A percentile compares a stretch with the other conserved stretches of the same genome.
Evolutionary conservation across 2,329 filamentous ascomycete species (phyloP).

Genomic region (Ophiostoma triangulosporum): DNA sequence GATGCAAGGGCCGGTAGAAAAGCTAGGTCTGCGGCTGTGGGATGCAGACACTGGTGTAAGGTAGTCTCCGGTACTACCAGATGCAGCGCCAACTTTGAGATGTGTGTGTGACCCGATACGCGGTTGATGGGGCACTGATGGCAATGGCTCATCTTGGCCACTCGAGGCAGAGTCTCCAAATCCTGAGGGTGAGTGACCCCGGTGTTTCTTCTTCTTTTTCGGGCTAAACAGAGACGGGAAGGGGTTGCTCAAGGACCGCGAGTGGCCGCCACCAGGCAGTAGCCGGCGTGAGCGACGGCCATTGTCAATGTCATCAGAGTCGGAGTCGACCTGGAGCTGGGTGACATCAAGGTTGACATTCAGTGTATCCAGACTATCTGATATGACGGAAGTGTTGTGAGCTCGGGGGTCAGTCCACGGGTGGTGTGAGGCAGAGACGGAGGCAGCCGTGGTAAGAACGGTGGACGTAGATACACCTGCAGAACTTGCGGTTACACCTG

Average conservation of each 20-base stretch:
- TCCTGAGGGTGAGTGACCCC: slow-evolving; percentile 24
- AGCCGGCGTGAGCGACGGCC: slow-evolving; percentile 18
- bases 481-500: neutral
- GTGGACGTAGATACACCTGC: neutral
- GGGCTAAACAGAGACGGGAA: slow-evolving; percentile 57
- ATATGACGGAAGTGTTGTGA: slow-evolving; percentile 1
- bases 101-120: neutral
- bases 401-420: neutral
- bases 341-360: slow-evolving; percentile 13
- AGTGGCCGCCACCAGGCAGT: slow-evolving; percentile 26
- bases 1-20: slow-evolving; percentile 64
- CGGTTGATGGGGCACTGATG: neutral
- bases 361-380: neutral
- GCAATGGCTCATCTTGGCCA: slow-evolving; percentile 28
- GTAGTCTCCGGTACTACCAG: neutral
- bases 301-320: slow-evolving; percentile 30
- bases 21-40: slow-evolving; percentile 34
- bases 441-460: neutral
- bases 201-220: slow-evolving; percentile 41
- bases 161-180: slow-evolving; percentile 25
- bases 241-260: slow-evolving; percentile 66
- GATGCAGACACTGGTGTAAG: slow-evolving; percentile 21
- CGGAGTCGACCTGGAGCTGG: slow-evolving; percentile 16
- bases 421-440: neutral
- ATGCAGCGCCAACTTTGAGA: neutral